Base-by-base conservation (phyloP, 345 rosid genomes). In the Passiflora organensis region DNA sequence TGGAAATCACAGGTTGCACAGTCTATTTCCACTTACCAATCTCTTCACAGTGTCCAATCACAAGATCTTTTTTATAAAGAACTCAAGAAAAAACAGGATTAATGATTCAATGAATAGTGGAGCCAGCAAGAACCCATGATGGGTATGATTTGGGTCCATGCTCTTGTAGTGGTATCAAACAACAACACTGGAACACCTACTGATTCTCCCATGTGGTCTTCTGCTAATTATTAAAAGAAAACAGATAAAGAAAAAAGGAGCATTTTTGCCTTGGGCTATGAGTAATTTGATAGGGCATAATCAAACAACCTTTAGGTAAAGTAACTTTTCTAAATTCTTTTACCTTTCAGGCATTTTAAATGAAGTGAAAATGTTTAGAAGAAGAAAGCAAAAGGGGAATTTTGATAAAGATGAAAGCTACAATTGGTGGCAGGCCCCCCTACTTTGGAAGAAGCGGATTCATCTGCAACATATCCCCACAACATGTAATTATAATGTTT, bases 131-230 rank as follows among this genome's bases (percentile, higher is more conserved):
- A 39, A 53, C 32, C 55, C 58, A 25, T 32, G 64, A 51, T 48
- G 50, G 10, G 71, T 59, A 72, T 74, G 67, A 59, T 64, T 61
- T 20, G 19, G 39, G 51, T 49, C 57, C 68, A 55, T 43, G 62
- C 45, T 62, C 51, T 38, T 48, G 39, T 4, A 32, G 48, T 23
- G 55, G 10, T 44, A 41, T 45, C 41, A 36, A 34, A 58, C 51
- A 56, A 45, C 1, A 46, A 25, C 43, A 48, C 24, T 4, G 20
- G 54, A 34, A 59, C 43, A 43, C 45, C 32, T 51, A 51, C 51
- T 19, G 10, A 53, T 72, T 43, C 46, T 24, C 44, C 58, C 70
- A 37, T 43, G 68, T 48, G 70, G 45, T 51, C 51, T 58, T 42
- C 70, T 56, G 56, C 15, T 48, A 32, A 32, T n/a, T n/a, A n/a